Evolutionary conservation across 352 stramenopile genomes (phyloP).

Genomic region (Hyaloperonospora brassicae): DNA sequence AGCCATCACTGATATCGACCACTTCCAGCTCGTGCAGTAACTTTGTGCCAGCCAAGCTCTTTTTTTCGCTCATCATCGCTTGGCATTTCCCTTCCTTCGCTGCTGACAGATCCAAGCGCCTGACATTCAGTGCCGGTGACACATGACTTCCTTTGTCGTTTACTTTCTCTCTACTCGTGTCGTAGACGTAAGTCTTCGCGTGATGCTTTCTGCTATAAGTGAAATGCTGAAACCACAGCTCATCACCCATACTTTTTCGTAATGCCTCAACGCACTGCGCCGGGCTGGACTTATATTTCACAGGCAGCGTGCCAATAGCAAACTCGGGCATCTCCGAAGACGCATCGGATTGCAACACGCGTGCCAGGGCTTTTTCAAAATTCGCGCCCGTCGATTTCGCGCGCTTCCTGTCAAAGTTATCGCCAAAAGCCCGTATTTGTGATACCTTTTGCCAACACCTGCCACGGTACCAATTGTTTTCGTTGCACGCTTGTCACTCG

Average conservation of each 20-base stretch:
- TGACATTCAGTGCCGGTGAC: neutral
- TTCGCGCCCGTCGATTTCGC: conserved; percentile 13
- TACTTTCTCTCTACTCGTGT: conserved; percentile 10
- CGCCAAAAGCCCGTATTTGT: conserved; percentile 33
- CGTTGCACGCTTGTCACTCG: neutral
- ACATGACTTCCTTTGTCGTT: conserved; percentile 4
- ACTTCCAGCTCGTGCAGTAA: conserved; percentile 2
- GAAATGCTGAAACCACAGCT: conserved; percentile 43
- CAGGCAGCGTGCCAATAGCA: conserved; percentile 34
- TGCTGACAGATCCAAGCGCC: conserved; percentile 4
- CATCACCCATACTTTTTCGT: conserved; percentile 28
- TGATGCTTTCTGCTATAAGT: conserved; percentile 37
- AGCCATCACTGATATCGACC: conserved; percentile 11
- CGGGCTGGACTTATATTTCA: conserved; percentile 20
- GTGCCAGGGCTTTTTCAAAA: conserved; percentile 39
- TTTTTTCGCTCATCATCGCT: conserved; percentile 2
- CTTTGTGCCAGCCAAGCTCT: conserved; percentile 2
- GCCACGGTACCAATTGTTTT: neutral
- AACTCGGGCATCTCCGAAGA: conserved; percentile 50
- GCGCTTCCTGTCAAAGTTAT: conserved; percentile 33
- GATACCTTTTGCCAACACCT: conserved; percentile 45
- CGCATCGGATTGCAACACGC: conserved; percentile 34
- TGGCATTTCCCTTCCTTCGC: neutral
- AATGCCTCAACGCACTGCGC: conserved; percentile 28
- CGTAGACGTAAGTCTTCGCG: conserved; percentile 19